A percentile compares a stretch with the other conserved stretches of the same genome.
Evolutionary conservation across 768 basidiomycete genomes (phyloP).

Genomic region (Daedaleopsis nitida): DNA sequence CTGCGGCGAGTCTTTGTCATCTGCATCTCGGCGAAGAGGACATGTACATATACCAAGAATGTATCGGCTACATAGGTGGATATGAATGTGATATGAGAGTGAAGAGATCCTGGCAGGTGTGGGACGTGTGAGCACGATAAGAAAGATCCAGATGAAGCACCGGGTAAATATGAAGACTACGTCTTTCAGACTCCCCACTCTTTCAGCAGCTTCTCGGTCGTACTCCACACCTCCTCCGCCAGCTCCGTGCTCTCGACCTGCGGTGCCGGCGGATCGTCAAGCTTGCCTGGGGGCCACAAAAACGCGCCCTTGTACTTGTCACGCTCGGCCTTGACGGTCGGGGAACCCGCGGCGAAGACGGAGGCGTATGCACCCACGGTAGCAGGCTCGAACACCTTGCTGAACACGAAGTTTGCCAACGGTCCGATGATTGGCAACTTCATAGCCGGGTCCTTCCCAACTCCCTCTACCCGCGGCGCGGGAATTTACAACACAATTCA

Average conservation of each 20-base stretch:
- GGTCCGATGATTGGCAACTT: slow-evolving; percentile 1
- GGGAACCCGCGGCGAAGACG: slow-evolving; percentile 44
- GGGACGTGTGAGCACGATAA: too few relatives aligned
- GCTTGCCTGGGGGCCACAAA: slow-evolving; percentile 36
- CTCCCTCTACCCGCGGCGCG: slow-evolving; percentile 10
- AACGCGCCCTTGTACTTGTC: slow-evolving; percentile 41
- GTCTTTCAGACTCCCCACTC: slow-evolving; percentile 25
- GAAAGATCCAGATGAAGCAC: neutral
- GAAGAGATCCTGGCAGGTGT: too few relatives aligned
- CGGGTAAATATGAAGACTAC: neutral
- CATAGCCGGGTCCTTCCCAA: slow-evolving; percentile 5
- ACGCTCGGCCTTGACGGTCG: slow-evolving; percentile 33
- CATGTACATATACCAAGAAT: neutral
- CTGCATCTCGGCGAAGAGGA: neutral
- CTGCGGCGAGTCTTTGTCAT: neutral
- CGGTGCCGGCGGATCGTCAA: slow-evolving; percentile 27
- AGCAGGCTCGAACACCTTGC: slow-evolving; percentile 31
- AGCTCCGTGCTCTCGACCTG: slow-evolving; percentile 35
- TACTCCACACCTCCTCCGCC: slow-evolving; percentile 42
- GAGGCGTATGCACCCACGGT: slow-evolving; percentile 39
- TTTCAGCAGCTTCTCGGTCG: slow-evolving; percentile 36
- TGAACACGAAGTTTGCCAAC: slow-evolving; percentile 20
- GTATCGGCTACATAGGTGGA: neutral
- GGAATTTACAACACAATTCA: neutral
- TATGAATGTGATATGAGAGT: too few relatives aligned